Conservation (phyloP, 805 yeast genomes). For the Starmerella etchellsii region DNA sequence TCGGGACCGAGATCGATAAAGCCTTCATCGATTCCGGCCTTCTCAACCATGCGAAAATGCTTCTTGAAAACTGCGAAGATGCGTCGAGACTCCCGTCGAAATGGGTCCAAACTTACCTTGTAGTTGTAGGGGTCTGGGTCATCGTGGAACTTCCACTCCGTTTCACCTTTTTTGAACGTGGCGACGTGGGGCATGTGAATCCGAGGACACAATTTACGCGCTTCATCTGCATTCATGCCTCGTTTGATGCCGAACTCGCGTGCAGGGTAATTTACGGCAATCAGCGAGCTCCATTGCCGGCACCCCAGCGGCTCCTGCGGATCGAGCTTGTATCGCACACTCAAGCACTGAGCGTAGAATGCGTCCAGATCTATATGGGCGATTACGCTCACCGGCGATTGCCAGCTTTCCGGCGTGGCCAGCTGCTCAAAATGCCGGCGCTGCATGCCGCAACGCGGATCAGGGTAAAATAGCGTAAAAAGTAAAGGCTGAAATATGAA, state of each 20-base stretch:
- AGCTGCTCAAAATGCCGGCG: slow-evolving; percentile 18
- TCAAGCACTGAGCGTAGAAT: slow-evolving; percentile 91
- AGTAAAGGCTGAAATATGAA: not conserved
- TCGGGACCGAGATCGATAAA: slow-evolving; percentile 70
- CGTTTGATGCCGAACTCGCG: slow-evolving; percentile 68
- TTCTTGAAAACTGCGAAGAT: slow-evolving; percentile 52
- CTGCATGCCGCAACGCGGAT: slow-evolving; percentile 2
- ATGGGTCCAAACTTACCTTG: slow-evolving; percentile 85
- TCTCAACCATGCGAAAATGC: slow-evolving; percentile 61
- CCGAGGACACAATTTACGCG: slow-evolving; percentile 61
- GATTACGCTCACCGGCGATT: slow-evolving; percentile 61
- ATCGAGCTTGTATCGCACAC: slow-evolving; percentile 51
- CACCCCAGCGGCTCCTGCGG: slow-evolving; percentile 77
- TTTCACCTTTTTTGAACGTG: slow-evolving; percentile 76
- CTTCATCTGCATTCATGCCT: slow-evolving; percentile 58
- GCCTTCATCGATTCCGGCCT: slow-evolving; percentile 92
- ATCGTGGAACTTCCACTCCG: slow-evolving; percentile 61
- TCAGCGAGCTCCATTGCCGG: slow-evolving; percentile 81
- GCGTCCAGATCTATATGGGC: slow-evolving; percentile 89
- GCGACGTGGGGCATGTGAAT: slow-evolving; percentile 83
- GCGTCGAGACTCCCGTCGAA: slow-evolving; percentile 73
- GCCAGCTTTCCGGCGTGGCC: slow-evolving; percentile 25
- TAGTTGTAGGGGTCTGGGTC: slow-evolving; percentile 44
- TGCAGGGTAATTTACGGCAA: slow-evolving; percentile 77
- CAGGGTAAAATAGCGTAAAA: not conserved